Conservation (phyloP, 164 flowering plant species). For the Liriodendron chinense region DNA sequence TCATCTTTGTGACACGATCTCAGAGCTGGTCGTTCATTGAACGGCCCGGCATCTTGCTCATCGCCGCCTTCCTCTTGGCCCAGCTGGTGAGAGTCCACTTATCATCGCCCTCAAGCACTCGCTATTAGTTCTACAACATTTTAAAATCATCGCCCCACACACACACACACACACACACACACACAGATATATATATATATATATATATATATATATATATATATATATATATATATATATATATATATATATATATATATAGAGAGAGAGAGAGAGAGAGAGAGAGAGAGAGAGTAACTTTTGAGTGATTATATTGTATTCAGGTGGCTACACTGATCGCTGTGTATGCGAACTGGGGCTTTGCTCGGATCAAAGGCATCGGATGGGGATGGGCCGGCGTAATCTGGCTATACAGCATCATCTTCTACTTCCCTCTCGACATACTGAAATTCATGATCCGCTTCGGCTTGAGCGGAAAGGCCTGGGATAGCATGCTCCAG, state of each 20-base stretch:
- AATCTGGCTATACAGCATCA: constrained; percentile 62
- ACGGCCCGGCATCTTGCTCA: constrained; percentile 71
- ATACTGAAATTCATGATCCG: constrained; percentile 63
- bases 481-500: constrained; percentile 55
- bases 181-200: no score
- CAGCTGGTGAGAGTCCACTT: constrained; percentile 46
- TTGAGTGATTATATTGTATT: not conserved
- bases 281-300: no score
- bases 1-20: constrained; percentile 86
- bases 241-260: no score
- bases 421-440: constrained; percentile 75
- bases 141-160: no score
- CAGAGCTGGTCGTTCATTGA: constrained; percentile 80
- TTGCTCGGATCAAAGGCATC: constrained; percentile 58
- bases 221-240: no score
- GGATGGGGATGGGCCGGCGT: constrained; percentile 90
- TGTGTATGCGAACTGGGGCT: constrained; percentile 58
- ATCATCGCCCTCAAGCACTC: not conserved
- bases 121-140: not conserved
- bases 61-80: constrained; percentile 63
- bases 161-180: no score
- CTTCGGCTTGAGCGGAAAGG: constrained; percentile 50
- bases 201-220: no score
- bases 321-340: constrained; percentile 68
- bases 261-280: no score